Base-by-base conservation (phyloP, 352 stramenopile species). In the Peronospora destructor region DNA sequence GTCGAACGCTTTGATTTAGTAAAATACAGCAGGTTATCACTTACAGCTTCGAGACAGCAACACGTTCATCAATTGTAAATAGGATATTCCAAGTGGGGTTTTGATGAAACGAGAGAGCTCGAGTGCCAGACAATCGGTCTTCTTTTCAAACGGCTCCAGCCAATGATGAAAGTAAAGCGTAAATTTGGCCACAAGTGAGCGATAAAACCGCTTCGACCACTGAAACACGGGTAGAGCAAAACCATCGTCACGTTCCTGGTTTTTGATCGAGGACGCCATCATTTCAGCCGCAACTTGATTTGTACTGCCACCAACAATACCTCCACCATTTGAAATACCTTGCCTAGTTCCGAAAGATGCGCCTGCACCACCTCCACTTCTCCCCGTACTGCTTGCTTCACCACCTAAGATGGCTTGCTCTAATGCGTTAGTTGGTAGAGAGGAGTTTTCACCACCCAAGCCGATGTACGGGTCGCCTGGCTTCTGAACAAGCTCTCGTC, bases 111-210 rank as follows among this genome's bases (percentile, higher is more conserved):
- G 74, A 19, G 71, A 84, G 13, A 92, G 67, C 39, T 88, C 71
- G 5, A 69, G 68, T n/a, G 75, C 63, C 29, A 86, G 58, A 17
- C 83, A 75, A 23, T 82, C 66, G 7, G 77, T 62, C 29, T 77
- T 77, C 11, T 69, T 76, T 50, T 90, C 78, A 28, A 88, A 75
- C 11, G 76, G 65, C 11, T 83, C 70, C 8, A 92, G 66, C 81
- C 81, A 92, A 3, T 63, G 64, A 45, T 89, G 71, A 45, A 90
- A 90, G 56, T 90, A 92, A 6, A 92, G 61, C 53, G 81, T 77
- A 54, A 84, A 90, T 56, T 91, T 92, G 47, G 81, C 78, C 17
- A 92, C 71, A 33, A 92, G 68, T 25, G 78, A 88, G n/a, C 81
- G 71, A 49, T 86, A 90, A 43, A 92, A 88, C 6, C 78, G 65